Percentiles rank a stretch among this genome's conserved stretches.
Evolutionary conservation across 257 asterid species (phyloP).

Genomic region (Capsicum baccatum): DNA sequence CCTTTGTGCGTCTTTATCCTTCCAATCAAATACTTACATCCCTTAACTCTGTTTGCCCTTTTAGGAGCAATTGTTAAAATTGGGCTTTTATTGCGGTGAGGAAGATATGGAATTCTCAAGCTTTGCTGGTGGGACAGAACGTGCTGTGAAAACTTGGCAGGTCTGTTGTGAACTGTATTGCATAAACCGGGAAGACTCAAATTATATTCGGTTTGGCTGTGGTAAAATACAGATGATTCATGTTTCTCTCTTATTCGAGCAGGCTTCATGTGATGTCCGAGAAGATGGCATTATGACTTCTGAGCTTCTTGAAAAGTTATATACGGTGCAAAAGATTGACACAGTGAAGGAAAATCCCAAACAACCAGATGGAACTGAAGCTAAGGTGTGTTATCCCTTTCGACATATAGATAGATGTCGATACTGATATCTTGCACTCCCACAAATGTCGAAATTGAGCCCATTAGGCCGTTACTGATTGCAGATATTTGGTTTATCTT

Average conservation of each 20-base stretch:
- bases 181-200: neutral
- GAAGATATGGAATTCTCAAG: conserved; percentile 86
- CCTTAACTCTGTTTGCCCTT: conserved; percentile 22
- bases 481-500: neutral
- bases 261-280: conserved; percentile 64
- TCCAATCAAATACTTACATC: neutral
- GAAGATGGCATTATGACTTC: conserved; percentile 93
- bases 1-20: neutral
- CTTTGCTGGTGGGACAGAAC: conserved; percentile 82
- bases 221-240: neutral
- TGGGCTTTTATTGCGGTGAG: conserved; percentile 94
- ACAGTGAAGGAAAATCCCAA: conserved; percentile 33
- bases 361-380: conserved; percentile 34
- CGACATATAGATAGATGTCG: neutral
- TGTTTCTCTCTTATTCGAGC: conserved; percentile 33
- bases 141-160: conserved; percentile 98
- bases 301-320: conserved; percentile 66
- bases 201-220: neutral
- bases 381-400: conserved; percentile 28
- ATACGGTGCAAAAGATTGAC: conserved; percentile 41
- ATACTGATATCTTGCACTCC: neutral
- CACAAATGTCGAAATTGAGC: neutral
- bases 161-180: conserved; percentile 49
- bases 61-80: conserved; percentile 78
- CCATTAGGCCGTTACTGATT: neutral